These are phyloP conservation scores for Kodamaea leandrae DNA, from an alignment of 805 yeast genomes.

Conservation along the genomic window DNA sequence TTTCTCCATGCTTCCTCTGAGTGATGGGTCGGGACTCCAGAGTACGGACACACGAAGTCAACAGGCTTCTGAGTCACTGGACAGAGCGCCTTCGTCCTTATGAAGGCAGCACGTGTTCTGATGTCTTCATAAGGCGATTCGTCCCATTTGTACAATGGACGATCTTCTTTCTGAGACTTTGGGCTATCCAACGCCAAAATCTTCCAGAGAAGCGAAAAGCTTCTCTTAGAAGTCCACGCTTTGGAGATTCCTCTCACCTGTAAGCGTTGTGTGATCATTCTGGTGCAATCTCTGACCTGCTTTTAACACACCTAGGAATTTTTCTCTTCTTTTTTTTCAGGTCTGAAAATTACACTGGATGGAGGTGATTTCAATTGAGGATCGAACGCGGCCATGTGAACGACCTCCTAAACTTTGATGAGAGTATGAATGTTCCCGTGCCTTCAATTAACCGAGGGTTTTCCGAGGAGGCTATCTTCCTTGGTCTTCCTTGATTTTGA, in stretches of 20 bases:
- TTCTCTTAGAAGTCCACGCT: constrained; percentile 15
- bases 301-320: constrained; percentile 6
- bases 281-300: neutral
- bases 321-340: neutral
- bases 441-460: no score
- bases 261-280: constrained; percentile 1
- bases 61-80: constrained; percentile 85
- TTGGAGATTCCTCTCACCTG: neutral
- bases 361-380: no score
- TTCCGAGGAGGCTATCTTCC: no score
- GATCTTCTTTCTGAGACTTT: constrained; percentile 26
- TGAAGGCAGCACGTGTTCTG: constrained; percentile 87
- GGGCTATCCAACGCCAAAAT: constrained; percentile 35
- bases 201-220: constrained; percentile 38
- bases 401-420: no score
- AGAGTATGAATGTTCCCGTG: no score
- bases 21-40: constrained; percentile 97
- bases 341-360: neutral
- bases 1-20: constrained; percentile 83
- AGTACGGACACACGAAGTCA: constrained; percentile 82
- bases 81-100: constrained; percentile 82
- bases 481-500: no score
- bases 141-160: constrained; percentile 70
- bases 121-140: constrained; percentile 85
- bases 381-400: no score